Percentiles rank a stretch among this genome's conserved stretches.
Evolutionary conservation across 2,329 filamentous ascomycete genomes (phyloP).

Genomic region (Colletotrichum truncatum): DNA sequence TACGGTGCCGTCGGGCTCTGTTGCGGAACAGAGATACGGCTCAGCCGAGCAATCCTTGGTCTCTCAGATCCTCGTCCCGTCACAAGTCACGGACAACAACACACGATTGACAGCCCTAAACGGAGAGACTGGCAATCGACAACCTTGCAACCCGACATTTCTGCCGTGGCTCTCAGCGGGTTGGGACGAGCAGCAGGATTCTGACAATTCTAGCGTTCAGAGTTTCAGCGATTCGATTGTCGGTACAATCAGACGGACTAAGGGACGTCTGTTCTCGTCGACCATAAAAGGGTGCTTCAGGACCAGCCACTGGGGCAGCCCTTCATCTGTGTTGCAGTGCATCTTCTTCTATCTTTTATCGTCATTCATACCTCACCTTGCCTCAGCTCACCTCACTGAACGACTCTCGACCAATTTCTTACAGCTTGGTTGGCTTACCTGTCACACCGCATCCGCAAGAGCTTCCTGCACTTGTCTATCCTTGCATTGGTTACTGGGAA

Average conservation of each 20-base stretch:
- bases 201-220: neutral
- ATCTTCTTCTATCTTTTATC: neutral
- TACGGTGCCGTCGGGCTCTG: neutral
- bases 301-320: neutral
- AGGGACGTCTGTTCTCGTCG: slow-evolving; percentile 7
- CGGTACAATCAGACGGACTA: slow-evolving; percentile 10
- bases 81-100: slow-evolving; percentile 7
- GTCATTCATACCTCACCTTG: slow-evolving; percentile 10
- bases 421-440: neutral
- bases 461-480: slow-evolving; percentile 7
- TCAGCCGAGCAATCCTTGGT: neutral
- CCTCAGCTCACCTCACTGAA: neutral
- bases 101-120: slow-evolving; percentile 14
- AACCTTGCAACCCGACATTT: slow-evolving; percentile 15
- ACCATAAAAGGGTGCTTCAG: slow-evolving; percentile 11
- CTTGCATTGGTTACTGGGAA: slow-evolving; percentile 10
- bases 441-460: slow-evolving; percentile 7
- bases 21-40: neutral
- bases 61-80: neutral
- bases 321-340: slow-evolving; percentile 1
- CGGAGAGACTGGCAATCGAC: neutral
- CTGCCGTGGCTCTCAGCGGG: slow-evolving; percentile 20
- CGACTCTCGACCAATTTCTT: neutral
- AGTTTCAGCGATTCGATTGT: neutral
- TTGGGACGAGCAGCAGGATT: slow-evolving; percentile 16